A percentile compares a stretch with the other conserved stretches of the same genome.
Conservation (phyloP, 306 rosid species). For the Carpinus fangiana region DNA sequence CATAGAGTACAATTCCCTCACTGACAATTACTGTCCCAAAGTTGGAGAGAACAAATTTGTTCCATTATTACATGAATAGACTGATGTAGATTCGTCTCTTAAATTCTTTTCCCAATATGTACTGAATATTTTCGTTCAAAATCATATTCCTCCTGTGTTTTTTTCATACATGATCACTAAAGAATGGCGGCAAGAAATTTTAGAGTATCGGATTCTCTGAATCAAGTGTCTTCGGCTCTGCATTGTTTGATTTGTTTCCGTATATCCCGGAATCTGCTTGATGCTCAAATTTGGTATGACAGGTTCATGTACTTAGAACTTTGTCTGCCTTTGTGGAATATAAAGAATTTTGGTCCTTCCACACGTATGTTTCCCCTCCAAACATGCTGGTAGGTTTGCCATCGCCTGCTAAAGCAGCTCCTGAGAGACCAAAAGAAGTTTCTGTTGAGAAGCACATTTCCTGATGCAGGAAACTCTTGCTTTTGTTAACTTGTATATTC, state of each 20-base stretch:
- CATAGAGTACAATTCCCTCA: background rate
- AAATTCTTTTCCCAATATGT: background rate
- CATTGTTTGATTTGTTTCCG: background rate
- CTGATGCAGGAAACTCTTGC: constrained; percentile 29
- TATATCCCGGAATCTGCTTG: background rate
- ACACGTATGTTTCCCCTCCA: constrained; percentile 90
- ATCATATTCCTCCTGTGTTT: background rate
- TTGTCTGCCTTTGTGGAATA: no score
- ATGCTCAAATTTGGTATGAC: background rate
- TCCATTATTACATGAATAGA: background rate
- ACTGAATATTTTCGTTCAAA: background rate
- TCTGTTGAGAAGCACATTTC: constrained; percentile 63
- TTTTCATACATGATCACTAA: background rate
- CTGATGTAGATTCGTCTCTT: background rate
- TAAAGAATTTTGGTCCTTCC: constrained; percentile 42
- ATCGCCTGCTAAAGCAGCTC: constrained; percentile 51
- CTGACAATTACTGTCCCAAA: constrained; percentile 2
- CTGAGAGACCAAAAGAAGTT: constrained; percentile 55
- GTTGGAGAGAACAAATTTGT: background rate
- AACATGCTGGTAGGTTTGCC: constrained; percentile 71
- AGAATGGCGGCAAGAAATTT: background rate
- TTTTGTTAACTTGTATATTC: background rate
- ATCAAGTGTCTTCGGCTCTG: background rate
- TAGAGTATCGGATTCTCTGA: background rate
- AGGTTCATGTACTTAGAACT: background rate